These are phyloP conservation scores for Fusarium euwallaceae DNA, from an alignment of 2,329 filamentous ascomycete genomes.

Conservation along the genomic window DNA sequence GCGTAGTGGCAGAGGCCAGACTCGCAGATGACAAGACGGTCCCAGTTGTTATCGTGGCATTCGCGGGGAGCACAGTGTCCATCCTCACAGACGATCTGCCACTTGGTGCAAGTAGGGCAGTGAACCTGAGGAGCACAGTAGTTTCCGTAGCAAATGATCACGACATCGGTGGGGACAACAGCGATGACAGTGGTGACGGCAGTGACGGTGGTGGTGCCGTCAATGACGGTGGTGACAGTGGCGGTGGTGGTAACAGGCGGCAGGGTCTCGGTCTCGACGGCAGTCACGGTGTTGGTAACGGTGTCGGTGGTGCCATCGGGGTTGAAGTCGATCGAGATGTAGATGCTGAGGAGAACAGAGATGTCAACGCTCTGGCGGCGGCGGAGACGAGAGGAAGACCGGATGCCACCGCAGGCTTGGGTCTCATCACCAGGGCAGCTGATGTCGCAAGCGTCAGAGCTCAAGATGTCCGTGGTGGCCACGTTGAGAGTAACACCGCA, in stretches of 20 bases:
- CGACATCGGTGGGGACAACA: constrained; percentile 35
- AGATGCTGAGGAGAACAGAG: constrained; percentile 44
- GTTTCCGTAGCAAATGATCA: constrained; percentile 49
- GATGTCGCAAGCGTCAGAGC: constrained; percentile 42
- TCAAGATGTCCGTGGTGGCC: constrained; percentile 13
- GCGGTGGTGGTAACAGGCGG: constrained; percentile 42
- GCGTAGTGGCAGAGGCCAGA: constrained; percentile 48
- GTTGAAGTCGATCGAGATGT: constrained; percentile 26
- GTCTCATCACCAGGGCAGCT: constrained; percentile 46
- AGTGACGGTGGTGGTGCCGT: constrained; percentile 37
- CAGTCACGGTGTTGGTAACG: constrained; percentile 27
- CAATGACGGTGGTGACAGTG: constrained; percentile 47
- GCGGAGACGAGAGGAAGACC: constrained; percentile 15
- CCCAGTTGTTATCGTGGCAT: constrained; percentile 44
- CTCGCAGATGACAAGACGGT: constrained; percentile 52
- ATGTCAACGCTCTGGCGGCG: constrained; percentile 41
- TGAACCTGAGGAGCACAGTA: constrained; percentile 47
- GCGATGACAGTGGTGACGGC: constrained; percentile 42
- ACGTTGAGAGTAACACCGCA: constrained; percentile 43
- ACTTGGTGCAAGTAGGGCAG: constrained; percentile 47
- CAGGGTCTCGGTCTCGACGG: constrained; percentile 45
- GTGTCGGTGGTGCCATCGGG: constrained; percentile 19
- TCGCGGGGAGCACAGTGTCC: constrained; percentile 49
- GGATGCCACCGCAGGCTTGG: constrained; percentile 46
- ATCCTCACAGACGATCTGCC: constrained; percentile 52